phyloP scores from a whole-genome alignment of 2,329 filamentous ascomycete species.

The Pseudogymnoascus sp. region DNA sequence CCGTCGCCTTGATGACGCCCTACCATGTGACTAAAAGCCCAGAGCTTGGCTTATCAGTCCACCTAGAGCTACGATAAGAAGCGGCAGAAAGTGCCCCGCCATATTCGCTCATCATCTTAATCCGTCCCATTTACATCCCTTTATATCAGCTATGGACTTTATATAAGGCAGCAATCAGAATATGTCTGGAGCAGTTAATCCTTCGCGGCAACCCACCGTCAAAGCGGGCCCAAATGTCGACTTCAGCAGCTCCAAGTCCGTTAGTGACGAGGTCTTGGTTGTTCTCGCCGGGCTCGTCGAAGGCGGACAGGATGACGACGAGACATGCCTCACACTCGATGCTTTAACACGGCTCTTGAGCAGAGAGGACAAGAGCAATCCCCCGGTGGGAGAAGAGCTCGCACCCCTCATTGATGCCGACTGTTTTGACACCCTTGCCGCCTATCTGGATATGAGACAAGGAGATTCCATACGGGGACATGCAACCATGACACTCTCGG shows the following conservation, averaged over 20 bases:
- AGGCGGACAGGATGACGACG: slow-evolving; percentile 73
- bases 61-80: slow-evolving; percentile 4
- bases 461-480: slow-evolving; percentile 67
- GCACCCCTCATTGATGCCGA: slow-evolving; percentile 62
- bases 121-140: neutral
- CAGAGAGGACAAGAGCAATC: slow-evolving; percentile 37
- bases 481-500: slow-evolving; percentile 72
- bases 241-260: slow-evolving; percentile 41
- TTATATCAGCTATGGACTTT: slow-evolving; percentile 2
- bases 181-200: neutral
- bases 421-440: slow-evolving; percentile 76
- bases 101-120: slow-evolving; percentile 7
- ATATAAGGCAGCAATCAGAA: slow-evolving; percentile 6
- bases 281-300: slow-evolving; percentile 86
- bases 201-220: neutral
- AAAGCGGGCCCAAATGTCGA: slow-evolving; percentile 18
- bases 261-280: slow-evolving; percentile 38
- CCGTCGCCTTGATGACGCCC: slow-evolving; percentile 7
- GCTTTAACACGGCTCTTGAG: slow-evolving; percentile 52
- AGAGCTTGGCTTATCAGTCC: slow-evolving; percentile 7
- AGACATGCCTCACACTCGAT: slow-evolving; percentile 54
- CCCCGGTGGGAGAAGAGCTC: slow-evolving; percentile 37
- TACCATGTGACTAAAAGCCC: slow-evolving; percentile 2
- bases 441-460: slow-evolving; percentile 77
- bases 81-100: slow-evolving; percentile 7